Evolutionary conservation across 768 basidiomycete genomes (phyloP).

Genomic region (Suillus subaureus): DNA sequence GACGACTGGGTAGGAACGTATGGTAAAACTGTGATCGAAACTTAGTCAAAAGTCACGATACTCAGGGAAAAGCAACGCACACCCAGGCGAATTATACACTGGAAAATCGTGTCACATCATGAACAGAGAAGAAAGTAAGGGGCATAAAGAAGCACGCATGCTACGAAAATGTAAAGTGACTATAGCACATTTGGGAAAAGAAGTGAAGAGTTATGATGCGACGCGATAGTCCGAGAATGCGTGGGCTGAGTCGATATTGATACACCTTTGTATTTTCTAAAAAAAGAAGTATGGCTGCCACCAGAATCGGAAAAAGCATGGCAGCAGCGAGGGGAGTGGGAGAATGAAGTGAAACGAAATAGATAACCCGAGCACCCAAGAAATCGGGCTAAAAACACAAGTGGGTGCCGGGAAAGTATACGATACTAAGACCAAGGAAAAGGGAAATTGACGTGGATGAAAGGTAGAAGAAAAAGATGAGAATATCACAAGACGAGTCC

Average conservation of each 20-base stretch:
- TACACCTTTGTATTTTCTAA: conserved; percentile 21
- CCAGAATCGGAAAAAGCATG: not conserved
- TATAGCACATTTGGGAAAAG: conserved; percentile 28
- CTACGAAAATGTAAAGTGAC: not conserved
- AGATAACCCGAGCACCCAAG: conserved; percentile 21
- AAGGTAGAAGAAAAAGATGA: conserved; percentile 10
- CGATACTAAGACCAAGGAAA: conserved; percentile 22
- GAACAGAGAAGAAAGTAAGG: conserved; percentile 23
- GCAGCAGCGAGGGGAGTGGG: not conserved
- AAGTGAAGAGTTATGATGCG: conserved; percentile 30
- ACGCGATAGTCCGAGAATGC: conserved; percentile 32
- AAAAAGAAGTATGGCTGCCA: not conserved
- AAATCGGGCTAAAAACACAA: conserved; percentile 32
- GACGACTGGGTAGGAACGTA: conserved; percentile 27
- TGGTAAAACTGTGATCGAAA: conserved; percentile 15
- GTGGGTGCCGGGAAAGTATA: conserved; percentile 22
- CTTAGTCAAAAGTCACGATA: conserved; percentile 12
- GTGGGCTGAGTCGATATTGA: conserved; percentile 35
- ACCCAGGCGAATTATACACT: conserved; percentile 28
- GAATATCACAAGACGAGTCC: conserved; percentile 32
- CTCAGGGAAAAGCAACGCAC: conserved; percentile 17
- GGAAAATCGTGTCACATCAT: conserved; percentile 38
- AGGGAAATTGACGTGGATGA: conserved; percentile 11
- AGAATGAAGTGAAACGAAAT: conserved; percentile 15
- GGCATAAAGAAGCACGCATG: not conserved